phyloP scores from a whole-genome alignment of 2,329 filamentous ascomycete species.

The Tothia fuscella region DNA sequence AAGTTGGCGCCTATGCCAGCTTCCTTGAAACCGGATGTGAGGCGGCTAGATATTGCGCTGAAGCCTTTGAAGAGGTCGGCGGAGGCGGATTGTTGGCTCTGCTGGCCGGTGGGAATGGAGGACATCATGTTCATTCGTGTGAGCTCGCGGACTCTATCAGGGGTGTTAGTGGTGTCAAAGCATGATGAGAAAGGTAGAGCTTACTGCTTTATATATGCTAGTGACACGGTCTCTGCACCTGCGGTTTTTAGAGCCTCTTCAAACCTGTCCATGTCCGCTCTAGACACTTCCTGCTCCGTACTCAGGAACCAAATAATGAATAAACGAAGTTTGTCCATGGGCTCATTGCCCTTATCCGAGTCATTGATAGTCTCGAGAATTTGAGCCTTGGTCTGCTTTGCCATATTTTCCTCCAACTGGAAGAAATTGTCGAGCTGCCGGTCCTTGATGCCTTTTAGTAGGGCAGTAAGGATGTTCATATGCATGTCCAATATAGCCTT shows the following conservation, averaged over 20 bases:
- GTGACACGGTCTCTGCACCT: slow-evolving; percentile 62
- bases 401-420: slow-evolving; percentile 84
- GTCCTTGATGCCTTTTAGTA: slow-evolving; percentile 77
- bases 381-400: slow-evolving; percentile 81
- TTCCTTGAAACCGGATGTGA: slow-evolving; percentile 90
- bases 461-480: slow-evolving; percentile 88
- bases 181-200: slow-evolving; percentile 22
- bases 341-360: slow-evolving; percentile 66
- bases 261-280: slow-evolving; percentile 73
- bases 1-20: slow-evolving; percentile 79
- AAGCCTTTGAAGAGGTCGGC: slow-evolving; percentile 87
- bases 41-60: slow-evolving; percentile 76
- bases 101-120: slow-evolving; percentile 54
- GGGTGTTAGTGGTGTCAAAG: not conserved
- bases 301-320: slow-evolving; percentile 92
- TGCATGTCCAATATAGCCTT: slow-evolving; percentile 95
- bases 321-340: slow-evolving; percentile 78
- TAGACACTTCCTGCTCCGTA: slow-evolving; percentile 76
- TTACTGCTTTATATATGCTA: slow-evolving; percentile 81
- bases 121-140: slow-evolving; percentile 98
- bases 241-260: slow-evolving; percentile 68
- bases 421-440: slow-evolving; percentile 93
- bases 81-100: slow-evolving; percentile 48
- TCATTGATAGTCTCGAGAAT: slow-evolving; percentile 80
- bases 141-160: slow-evolving; percentile 71